Percentiles rank a stretch among this genome's conserved stretches.
Evolutionary conservation across 352 stramenopile genomes (phyloP).

Genomic region (Phytopythium chamaehyphon): DNA sequence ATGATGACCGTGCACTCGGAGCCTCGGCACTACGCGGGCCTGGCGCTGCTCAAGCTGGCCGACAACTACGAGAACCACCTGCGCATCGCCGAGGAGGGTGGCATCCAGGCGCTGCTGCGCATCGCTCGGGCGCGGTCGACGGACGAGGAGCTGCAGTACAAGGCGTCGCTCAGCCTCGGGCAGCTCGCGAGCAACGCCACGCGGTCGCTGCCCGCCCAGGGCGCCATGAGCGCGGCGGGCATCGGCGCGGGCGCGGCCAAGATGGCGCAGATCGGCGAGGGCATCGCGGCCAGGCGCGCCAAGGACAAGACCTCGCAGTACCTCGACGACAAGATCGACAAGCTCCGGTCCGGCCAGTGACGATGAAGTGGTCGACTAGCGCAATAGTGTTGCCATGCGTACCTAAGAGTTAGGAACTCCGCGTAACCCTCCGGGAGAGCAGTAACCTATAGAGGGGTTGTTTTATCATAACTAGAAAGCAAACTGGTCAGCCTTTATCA

Average conservation of each 20-base stretch:
- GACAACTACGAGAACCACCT: constrained; percentile 98
- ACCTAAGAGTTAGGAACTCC: too few relatives aligned
- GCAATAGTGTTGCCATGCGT: neutral
- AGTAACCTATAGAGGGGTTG: too few relatives aligned
- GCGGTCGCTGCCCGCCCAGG: constrained; percentile 65
- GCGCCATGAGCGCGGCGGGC: constrained; percentile 28
- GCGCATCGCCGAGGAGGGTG: constrained; percentile 93
- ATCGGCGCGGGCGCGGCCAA: constrained; percentile 72
- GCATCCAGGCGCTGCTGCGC: constrained; percentile 93
- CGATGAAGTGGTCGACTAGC: constrained; percentile 1
- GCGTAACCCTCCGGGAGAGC: too few relatives aligned
- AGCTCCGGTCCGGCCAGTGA: constrained; percentile 26
- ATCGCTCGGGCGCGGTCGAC: constrained; percentile 88
- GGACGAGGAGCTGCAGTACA: constrained; percentile 95
- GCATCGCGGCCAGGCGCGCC: constrained; percentile 47
- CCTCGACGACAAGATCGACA: constrained; percentile 77
- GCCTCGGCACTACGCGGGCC: constrained; percentile 92
- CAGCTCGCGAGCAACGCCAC: constrained; percentile 91
- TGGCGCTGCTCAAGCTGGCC: constrained; percentile 96
- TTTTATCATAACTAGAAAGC: too few relatives aligned
- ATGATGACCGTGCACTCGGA: constrained; percentile 95
- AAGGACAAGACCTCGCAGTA: constrained; percentile 78
- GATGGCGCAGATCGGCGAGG: constrained; percentile 75
- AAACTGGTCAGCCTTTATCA: too few relatives aligned
- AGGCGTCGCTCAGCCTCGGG: constrained; percentile 91